Conservation (phyloP, 2,329 filamentous ascomycete species). For the Arthrobotrys entomopaga region DNA sequence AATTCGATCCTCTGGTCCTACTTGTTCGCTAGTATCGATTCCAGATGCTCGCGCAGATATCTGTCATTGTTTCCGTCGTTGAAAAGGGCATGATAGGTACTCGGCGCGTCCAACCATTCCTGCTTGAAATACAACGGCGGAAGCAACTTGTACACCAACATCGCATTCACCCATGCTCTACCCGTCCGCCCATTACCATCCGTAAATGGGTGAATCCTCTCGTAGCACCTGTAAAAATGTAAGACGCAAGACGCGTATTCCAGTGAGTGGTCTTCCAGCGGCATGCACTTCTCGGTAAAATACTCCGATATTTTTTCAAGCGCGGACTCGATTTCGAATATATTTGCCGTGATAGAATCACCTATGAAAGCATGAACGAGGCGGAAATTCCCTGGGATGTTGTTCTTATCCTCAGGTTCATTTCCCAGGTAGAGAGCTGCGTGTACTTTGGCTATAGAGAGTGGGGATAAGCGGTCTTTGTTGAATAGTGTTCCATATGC, state of each 20-base stretch:
- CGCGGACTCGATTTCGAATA: slow-evolving; percentile 8
- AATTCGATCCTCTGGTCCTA: not conserved
- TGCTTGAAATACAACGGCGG: slow-evolving; percentile 14
- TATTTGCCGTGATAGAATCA: slow-evolving; percentile 12
- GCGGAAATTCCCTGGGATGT: slow-evolving; percentile 18
- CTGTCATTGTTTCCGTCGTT: not conserved
- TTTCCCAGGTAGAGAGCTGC: not conserved
- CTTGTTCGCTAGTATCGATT: not conserved
- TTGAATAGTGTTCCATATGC: not conserved
- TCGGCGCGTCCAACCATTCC: slow-evolving; percentile 10
- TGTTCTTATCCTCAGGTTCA: not conserved
- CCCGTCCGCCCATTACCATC: slow-evolving; percentile 14
- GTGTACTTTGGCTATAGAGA: slow-evolving; percentile 16
- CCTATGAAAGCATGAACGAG: not conserved
- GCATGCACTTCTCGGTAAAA: slow-evolving; percentile 8
- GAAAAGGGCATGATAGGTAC: slow-evolving; percentile 4
- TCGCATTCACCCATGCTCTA: slow-evolving; percentile 13
- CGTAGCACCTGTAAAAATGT: slow-evolving; percentile 23
- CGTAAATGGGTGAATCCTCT: slow-evolving; percentile 13
- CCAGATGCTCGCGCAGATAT: not conserved
- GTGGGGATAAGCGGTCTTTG: not conserved
- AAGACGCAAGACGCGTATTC: slow-evolving; percentile 11
- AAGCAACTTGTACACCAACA: slow-evolving; percentile 18
- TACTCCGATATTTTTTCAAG: slow-evolving; percentile 17
- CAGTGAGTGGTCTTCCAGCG: slow-evolving; percentile 5